Conservation (phyloP, 805 yeast genomes). For the Cyberlindnera xishuangbannaensis region DNA sequence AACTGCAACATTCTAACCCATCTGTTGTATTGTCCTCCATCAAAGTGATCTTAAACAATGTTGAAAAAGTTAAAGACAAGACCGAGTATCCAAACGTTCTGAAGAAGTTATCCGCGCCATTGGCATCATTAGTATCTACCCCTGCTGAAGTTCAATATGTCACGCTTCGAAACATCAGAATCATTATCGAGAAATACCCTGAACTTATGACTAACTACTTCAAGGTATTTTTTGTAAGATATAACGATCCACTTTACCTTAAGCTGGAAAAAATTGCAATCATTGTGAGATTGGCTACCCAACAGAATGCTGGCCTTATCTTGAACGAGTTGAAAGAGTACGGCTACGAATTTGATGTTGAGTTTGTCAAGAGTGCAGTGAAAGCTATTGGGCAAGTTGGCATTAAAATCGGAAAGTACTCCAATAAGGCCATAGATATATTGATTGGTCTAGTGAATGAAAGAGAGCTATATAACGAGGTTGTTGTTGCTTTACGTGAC, state of each 20-base stretch:
- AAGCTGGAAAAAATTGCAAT: slow-evolving; percentile 75
- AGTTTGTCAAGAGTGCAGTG: slow-evolving; percentile 63
- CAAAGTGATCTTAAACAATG: slow-evolving; percentile 70
- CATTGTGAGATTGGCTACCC: slow-evolving; percentile 61
- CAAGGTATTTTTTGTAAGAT: slow-evolving; percentile 86
- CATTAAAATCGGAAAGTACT: slow-evolving; percentile 48
- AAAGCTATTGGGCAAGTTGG: slow-evolving; percentile 69
- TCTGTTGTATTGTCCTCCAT: slow-evolving; percentile 86
- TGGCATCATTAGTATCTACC: slow-evolving; percentile 80
- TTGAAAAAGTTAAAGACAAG: slow-evolving; percentile 37
- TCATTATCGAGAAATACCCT: slow-evolving; percentile 86
- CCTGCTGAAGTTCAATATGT: slow-evolving; percentile 95
- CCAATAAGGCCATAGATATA: slow-evolving; percentile 53
- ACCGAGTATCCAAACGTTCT: slow-evolving; percentile 40
- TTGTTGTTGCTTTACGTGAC: slow-evolving; percentile 56
- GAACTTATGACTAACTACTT: slow-evolving; percentile 68
- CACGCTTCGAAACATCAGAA: slow-evolving; percentile 84
- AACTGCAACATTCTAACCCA: slow-evolving; percentile 94
- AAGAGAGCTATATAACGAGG: slow-evolving; percentile 61
- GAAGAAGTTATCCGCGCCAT: slow-evolving; percentile 74
- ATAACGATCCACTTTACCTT: slow-evolving; percentile 73
- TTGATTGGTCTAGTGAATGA: slow-evolving; percentile 53
- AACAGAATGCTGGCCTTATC: slow-evolving; percentile 49
- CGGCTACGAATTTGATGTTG: slow-evolving; percentile 79
- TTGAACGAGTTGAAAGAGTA: slow-evolving; percentile 73